Base-by-base conservation (phyloP, 2,329 filamentous ascomycete genomes). In the Trichoderma simmonsii region DNA sequence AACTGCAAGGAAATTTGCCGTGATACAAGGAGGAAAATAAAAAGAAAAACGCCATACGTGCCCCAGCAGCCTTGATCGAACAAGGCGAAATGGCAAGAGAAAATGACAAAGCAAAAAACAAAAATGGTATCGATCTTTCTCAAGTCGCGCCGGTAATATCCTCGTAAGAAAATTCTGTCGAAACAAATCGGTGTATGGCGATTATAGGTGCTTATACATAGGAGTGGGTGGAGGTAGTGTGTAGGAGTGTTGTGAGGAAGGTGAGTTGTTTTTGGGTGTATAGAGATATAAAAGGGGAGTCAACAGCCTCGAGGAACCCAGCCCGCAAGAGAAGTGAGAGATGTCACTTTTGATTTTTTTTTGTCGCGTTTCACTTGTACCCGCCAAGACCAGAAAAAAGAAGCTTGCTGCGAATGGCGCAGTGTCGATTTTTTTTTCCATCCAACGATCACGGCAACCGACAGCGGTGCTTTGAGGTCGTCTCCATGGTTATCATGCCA, bases 141-240 rank as follows among this genome's bases (percentile, higher is more conserved):
- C 78, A 77, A 77, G 77, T 78, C 79, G 82, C 80, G 81, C 82
- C 81, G 79, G 75, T 77, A 73, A 64, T 77, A 78, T 81, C 78
- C 80, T 80, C 78, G 77, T 78, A 54, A 71, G 56, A 69, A 72
- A 79, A 64, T 63, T 83, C 81, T 85, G 82, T 84, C 80, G 82
- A 82, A 82, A 79, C 59, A 73, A 69, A 56, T 66, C 72, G 70
- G 64, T 72, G 72, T 84, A 82, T 85, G 82, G 84, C 80, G 81
- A 83, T 39, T 82, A 82, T 82, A 78, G 80, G 82, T 85, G 81
- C 85, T 86, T 85, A 78, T 86, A 86, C 83, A 86, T 77, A 79
- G 78, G 79, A 78, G 77, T 77, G 77, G 76, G 73, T 78, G 72
- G 75, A 67, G 67, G 74, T 70, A 73, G 18, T 69, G 18, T 69